Percentiles rank a stretch among this genome's conserved stretches.
These are phyloP conservation scores for Nephelium lappaceum DNA, from an alignment of 345 rosid species.

Conservation along the genomic window DNA sequence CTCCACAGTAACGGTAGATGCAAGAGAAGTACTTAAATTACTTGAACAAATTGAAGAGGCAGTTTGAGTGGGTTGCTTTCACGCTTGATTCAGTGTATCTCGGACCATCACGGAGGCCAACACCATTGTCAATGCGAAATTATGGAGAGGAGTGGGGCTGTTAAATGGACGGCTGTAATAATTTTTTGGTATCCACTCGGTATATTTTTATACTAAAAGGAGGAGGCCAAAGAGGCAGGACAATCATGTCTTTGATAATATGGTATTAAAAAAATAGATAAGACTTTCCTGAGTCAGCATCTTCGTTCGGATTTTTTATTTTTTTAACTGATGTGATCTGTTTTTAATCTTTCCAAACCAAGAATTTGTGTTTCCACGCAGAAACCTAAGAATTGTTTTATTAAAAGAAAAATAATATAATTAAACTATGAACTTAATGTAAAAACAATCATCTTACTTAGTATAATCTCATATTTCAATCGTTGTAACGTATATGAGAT, in stretches of 20 bases:
- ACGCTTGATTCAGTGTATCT: background rate
- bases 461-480: too few species aligned
- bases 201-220: background rate
- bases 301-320: too few species aligned
- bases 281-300: too few species aligned
- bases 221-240: background rate
- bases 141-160: background rate
- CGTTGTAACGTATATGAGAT: too few species aligned
- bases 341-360: too few species aligned
- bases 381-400: too few species aligned
- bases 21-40: slow-evolving; percentile 8
- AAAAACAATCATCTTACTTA: too few species aligned
- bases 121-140: background rate
- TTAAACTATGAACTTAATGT: too few species aligned
- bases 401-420: too few species aligned
- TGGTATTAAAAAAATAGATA: too few species aligned
- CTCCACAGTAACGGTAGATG: slow-evolving; percentile 17
- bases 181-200: background rate
- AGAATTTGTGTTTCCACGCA: too few species aligned
- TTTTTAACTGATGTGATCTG: too few species aligned
- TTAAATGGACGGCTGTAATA: slow-evolving; percentile 4
- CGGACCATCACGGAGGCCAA: background rate
- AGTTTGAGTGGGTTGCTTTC: slow-evolving; percentile 1
- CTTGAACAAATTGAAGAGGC: background rate
- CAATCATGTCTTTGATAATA: background rate